Evolutionary conservation across 108 stramenopile genomes (phyloP).

Genomic region (Cyclotella cryptica): DNA sequence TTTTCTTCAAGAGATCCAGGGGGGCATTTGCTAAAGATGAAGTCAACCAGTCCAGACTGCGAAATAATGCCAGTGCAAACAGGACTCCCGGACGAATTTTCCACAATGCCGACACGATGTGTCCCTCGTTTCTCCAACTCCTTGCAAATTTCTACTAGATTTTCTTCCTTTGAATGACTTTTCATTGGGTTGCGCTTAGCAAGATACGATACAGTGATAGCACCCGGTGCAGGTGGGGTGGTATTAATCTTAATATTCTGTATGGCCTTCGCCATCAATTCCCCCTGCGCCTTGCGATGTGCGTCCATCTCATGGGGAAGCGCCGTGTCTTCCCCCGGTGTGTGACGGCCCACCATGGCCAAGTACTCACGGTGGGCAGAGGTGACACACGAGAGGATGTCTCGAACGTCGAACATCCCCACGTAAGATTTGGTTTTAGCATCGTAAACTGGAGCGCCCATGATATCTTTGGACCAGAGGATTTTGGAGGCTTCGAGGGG

Average conservation of each 20-base stretch:
- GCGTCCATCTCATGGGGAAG: slow-evolving; percentile 36
- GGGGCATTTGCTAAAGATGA: slow-evolving; percentile 47
- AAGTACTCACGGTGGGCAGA: slow-evolving; percentile 50
- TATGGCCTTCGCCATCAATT: slow-evolving; percentile 52
- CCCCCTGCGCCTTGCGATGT: slow-evolving; percentile 45
- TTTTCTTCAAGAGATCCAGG: slow-evolving; percentile 50
- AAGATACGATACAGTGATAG: slow-evolving; percentile 54
- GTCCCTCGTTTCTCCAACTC: slow-evolving; percentile 36
- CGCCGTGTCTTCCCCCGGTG: slow-evolving; percentile 38
- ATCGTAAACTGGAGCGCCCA: slow-evolving; percentile 61
- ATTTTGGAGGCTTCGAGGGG: slow-evolving; percentile 58
- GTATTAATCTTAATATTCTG: slow-evolving; percentile 50
- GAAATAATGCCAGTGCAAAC: slow-evolving; percentile 49
- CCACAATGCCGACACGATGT: slow-evolving; percentile 51
- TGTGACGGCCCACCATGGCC: slow-evolving; percentile 36
- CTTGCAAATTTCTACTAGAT: slow-evolving; percentile 55
- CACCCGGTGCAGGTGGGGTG: slow-evolving; percentile 44
- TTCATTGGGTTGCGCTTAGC: slow-evolving; percentile 55
- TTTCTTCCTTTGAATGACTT: slow-evolving; percentile 28
- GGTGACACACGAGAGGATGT: slow-evolving; percentile 58
- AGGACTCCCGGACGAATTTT: slow-evolving; percentile 30
- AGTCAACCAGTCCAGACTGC: slow-evolving; percentile 50
- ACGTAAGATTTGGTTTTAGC: slow-evolving; percentile 48
- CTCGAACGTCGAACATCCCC: slow-evolving; percentile 62
- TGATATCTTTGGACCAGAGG: slow-evolving; percentile 56